phyloP scores from a whole-genome alignment of 139 green algal species.

The Spirogloea muscicola region DNA sequence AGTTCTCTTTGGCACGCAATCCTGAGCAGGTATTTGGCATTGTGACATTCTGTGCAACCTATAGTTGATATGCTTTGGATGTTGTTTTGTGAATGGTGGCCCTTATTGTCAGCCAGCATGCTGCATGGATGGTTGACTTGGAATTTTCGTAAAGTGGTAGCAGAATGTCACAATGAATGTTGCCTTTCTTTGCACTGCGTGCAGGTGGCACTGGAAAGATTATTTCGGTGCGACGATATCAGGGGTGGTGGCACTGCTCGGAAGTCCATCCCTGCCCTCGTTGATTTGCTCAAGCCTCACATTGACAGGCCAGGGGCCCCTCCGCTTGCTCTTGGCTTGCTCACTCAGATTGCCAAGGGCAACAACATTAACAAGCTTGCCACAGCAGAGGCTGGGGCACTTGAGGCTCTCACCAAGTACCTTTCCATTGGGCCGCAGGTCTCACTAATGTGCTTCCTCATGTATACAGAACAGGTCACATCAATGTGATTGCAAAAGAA shows the following conservation, averaged over 20 bases:
- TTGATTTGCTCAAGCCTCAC: slow-evolving; percentile 22
- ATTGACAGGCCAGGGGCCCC: slow-evolving; percentile 1
- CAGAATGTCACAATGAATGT: no score
- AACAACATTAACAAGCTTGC: slow-evolving; percentile 21
- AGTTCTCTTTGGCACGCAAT: slow-evolving; percentile 24
- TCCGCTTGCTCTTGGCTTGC: slow-evolving; percentile 11
- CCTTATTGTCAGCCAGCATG: no score
- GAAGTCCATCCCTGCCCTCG: slow-evolving; percentile 10
- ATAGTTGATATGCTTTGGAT: no score
- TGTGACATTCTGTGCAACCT: no score
- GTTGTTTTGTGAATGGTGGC: no score
- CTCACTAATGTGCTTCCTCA: background rate
- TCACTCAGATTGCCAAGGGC: slow-evolving; percentile 25
- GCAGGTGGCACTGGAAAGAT: slow-evolving; percentile 29
- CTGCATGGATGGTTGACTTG: no score
- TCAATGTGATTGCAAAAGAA: background rate
- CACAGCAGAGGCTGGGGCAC: slow-evolving; percentile 10
- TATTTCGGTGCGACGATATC: slow-evolving; percentile 39
- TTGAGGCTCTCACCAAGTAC: slow-evolving; percentile 37
- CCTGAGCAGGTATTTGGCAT: no score
- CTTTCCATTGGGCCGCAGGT: slow-evolving; percentile 34
- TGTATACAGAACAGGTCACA: background rate
- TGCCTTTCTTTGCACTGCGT: slow-evolving; percentile 4
- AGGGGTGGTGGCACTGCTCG: background rate
- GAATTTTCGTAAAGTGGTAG: no score